Conservation (phyloP, 78 protist genomes). For the Dictyostelium brefeldianum region DNA sequence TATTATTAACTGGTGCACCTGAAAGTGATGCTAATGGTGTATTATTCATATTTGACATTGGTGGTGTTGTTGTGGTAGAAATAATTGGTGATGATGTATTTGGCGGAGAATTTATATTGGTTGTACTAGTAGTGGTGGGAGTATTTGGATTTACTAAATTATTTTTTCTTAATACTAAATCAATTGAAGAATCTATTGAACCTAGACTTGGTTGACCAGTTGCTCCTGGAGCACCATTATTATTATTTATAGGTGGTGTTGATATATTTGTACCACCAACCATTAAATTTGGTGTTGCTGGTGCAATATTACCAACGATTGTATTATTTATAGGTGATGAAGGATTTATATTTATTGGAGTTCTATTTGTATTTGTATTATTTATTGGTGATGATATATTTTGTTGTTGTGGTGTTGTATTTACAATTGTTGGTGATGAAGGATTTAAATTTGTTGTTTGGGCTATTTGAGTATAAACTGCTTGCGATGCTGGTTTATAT, state of each 20-base stretch:
- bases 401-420: background rate
- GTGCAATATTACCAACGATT: background rate
- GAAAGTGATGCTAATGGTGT: background rate
- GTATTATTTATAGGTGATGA: constrained; percentile 9
- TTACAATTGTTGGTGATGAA: background rate
- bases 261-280: background rate
- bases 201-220: constrained; percentile 14
- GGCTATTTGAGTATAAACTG: background rate
- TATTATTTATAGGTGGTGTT: background rate
- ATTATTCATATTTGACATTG: background rate
- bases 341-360: constrained; percentile 2
- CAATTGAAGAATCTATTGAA: constrained; percentile 54
- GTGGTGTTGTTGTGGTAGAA: background rate
- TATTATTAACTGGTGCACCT: background rate
- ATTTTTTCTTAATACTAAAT: constrained; percentile 41
- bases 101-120: background rate
- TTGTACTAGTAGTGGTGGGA: constrained; percentile 42
- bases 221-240: background rate
- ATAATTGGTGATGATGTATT: background rate
- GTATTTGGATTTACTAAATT: background rate
- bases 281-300: background rate
- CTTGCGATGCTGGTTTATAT: background rate
- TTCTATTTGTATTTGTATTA: background rate
- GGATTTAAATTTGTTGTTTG: background rate
- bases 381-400: background rate